These are phyloP conservation scores for Scheffersomyces lignosus DNA, from an alignment of 805 yeast species.

Conservation along the genomic window DNA sequence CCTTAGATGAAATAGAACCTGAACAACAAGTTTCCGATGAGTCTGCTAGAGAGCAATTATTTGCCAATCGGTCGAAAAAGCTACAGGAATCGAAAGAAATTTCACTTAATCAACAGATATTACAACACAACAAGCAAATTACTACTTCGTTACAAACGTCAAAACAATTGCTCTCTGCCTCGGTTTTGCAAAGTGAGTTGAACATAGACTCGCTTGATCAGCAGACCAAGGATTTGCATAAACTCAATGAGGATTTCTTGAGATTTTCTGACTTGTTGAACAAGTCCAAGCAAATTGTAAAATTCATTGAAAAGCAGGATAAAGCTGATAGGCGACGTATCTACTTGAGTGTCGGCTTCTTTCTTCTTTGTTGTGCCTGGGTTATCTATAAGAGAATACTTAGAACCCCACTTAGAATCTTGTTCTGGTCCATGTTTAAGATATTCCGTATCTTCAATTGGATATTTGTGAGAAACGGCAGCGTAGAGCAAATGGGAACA, in stretches of 20 bases:
- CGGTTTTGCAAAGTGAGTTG: slow-evolving; percentile 52
- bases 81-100: slow-evolving; percentile 17
- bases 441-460: slow-evolving; percentile 20
- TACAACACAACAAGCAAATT: slow-evolving; percentile 47
- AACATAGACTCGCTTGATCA: slow-evolving; percentile 48
- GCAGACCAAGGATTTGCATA: slow-evolving; percentile 43
- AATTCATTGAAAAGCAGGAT: slow-evolving; percentile 53
- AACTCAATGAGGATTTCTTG: slow-evolving; percentile 41
- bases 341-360: slow-evolving; percentile 47
- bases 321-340: slow-evolving; percentile 48
- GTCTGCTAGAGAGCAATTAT: slow-evolving; percentile 16
- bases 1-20: not conserved
- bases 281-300: slow-evolving; percentile 47
- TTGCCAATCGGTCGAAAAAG: slow-evolving; percentile 21
- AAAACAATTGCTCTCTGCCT: slow-evolving; percentile 47
- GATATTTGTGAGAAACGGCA: slow-evolving; percentile 3
- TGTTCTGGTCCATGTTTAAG: slow-evolving; percentile 49
- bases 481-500: not conserved
- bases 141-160: slow-evolving; percentile 49
- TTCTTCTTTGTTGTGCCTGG: slow-evolving; percentile 47
- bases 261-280: slow-evolving; percentile 41
- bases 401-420: slow-evolving; percentile 41
- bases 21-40: slow-evolving; percentile 1
- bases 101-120: slow-evolving; percentile 39
- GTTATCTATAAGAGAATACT: slow-evolving; percentile 51